Conservation (phyloP, 768 basidiomycete species). For the Boletus rex-veris region DNA sequence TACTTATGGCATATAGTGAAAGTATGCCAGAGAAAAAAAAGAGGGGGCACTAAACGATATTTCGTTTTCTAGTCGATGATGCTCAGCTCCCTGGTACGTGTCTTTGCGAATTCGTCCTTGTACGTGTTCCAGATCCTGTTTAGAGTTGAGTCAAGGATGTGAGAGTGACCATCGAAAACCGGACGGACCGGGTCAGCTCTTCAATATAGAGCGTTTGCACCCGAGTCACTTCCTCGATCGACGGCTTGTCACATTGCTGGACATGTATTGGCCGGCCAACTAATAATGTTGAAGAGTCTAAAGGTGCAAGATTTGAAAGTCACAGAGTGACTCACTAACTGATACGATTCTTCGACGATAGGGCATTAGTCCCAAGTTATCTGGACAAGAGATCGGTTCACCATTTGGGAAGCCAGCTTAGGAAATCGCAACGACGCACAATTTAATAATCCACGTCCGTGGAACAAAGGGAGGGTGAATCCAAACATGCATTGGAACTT, state of each 20-base stretch:
- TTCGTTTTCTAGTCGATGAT: constrained; percentile 57
- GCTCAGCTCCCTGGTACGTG: constrained; percentile 71
- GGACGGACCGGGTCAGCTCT: constrained; percentile 80
- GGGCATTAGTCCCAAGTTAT: constrained; percentile 94
- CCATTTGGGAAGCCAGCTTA: background rate
- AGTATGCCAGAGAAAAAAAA: background rate
- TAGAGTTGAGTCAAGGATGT: constrained; percentile 1
- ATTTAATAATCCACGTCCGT: constrained; percentile 91
- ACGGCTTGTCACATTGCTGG: constrained; percentile 71
- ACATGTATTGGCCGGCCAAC: constrained; percentile 90
- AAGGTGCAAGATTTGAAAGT: background rate
- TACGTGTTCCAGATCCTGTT: constrained; percentile 92
- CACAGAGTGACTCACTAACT: constrained; percentile 67
- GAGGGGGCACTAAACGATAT: too few species aligned
- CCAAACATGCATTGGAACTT: constrained; percentile 91
- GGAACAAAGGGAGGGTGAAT: constrained; percentile 96
- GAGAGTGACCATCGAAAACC: background rate
- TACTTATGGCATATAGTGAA: background rate
- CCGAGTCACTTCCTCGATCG: constrained; percentile 72
- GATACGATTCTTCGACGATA: constrained; percentile 94
- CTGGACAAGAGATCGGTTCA: constrained; percentile 25
- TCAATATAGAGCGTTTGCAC: constrained; percentile 87
- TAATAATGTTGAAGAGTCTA: constrained; percentile 27
- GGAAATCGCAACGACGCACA: constrained; percentile 51
- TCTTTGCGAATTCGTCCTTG: constrained; percentile 89